Base-by-base conservation (phyloP, 768 basidiomycete genomes). In the Tylopilus sp. region DNA sequence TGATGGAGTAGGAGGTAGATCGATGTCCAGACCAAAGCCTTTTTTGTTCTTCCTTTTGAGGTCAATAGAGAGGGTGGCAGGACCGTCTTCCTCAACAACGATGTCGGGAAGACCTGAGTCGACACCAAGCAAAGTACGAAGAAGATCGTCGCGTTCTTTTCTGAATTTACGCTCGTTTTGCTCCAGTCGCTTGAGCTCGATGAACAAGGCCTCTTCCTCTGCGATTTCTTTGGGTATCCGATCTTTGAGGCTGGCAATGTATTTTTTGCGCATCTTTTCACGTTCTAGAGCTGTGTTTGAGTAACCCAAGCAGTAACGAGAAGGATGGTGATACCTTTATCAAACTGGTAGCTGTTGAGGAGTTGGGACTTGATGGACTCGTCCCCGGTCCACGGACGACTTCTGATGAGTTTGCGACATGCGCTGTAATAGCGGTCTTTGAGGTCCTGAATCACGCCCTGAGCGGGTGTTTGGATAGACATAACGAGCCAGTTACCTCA, bases 351-450 rank as follows among this genome's bases (percentile, higher is more conserved):
- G 46, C 79, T 86, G 12, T 80, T 76, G 35, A 94, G 70, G 17
- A 91, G 69, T 39, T 81, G 78, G 15, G 76, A 74, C 69, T 85
- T 92, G 62, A 75, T 75, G 4, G 79, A 73, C 58, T 92, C 87
- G 56, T 95, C 92, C 10, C 92, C 92, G 28, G 79, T 69, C 78
- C 92, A 94, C 17, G 92, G 91, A 23, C 90, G 75, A 60, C 82
- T 90, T 40, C 91, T 80, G 30, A 98, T 77, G 30, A 98, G 79
- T 55, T 88, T 90, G 25, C 97, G 80, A 65, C 93, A 95, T 17
- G 95, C 86, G 44, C 87, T 84, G 67, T 88, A 98, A 63, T 98
- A 98, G 25, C 97, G 79, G 58, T 93, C 91, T 73, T 98, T 98
- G 58, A 98, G 69, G 55, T 97, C 95, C 91, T 60, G 47, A 44